phyloP scores from a whole-genome alignment of 1,139 yeast genomes.

The Eremothecium sinecaudum region DNA sequence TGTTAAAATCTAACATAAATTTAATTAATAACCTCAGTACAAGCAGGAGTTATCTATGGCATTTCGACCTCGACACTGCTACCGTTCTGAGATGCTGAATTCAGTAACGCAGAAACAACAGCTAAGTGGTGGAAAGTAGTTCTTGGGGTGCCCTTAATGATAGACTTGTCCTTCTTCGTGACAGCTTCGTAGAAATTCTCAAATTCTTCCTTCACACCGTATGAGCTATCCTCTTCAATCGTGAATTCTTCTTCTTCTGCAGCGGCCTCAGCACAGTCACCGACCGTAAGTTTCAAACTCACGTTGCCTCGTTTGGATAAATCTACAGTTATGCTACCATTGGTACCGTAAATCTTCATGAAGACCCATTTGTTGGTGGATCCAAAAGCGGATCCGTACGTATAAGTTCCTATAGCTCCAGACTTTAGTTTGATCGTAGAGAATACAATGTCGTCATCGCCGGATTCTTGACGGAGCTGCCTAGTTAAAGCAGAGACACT shows the following conservation, averaged over 20 bases:
- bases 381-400: constrained; percentile 87
- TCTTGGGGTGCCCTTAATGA: constrained; percentile 54
- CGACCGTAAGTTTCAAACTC: constrained; percentile 35
- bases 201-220: constrained; percentile 63
- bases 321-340: constrained; percentile 63
- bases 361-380: constrained; percentile 60
- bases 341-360: constrained; percentile 64
- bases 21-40: too few relatives aligned
- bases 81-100: constrained; percentile 57
- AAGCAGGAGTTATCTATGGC: too few relatives aligned
- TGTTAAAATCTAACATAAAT: too few relatives aligned
- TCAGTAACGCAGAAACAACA: constrained; percentile 72
- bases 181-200: constrained; percentile 67
- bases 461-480: constrained; percentile 67
- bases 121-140: constrained; percentile 88
- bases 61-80: constrained; percentile 43
- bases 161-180: constrained; percentile 48
- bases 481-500: constrained; percentile 62
- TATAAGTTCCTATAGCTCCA: constrained; percentile 76
- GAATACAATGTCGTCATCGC: constrained; percentile 70
- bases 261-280: constrained; percentile 39
- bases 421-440: constrained; percentile 53
- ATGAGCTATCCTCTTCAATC: constrained; percentile 43
- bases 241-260: constrained; percentile 38
- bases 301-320: constrained; percentile 47